Base-by-base conservation (phyloP, 73 alveolate species). In the Paramecium pentaurelia region DNA sequence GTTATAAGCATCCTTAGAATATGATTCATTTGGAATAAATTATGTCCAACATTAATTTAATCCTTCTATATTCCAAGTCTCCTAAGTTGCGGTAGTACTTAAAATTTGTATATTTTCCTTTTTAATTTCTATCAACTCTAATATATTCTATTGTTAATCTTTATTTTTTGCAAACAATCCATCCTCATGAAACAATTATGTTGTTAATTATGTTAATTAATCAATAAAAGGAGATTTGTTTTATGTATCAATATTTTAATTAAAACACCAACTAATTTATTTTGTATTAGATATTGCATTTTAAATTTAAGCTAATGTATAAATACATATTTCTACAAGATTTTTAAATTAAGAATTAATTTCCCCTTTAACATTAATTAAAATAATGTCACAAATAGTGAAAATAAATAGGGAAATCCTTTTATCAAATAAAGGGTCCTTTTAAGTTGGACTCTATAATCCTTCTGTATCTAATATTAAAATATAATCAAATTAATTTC, bases 391-490 rank as follows among this genome's bases (percentile, higher is more conserved):
- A 42, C 92, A 47, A 12, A 71, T 86, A 3, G 94, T 84, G 12
- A 88, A 28, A 16, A 68, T 70, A 71, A 88, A 88, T 34, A 88
- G 80, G 49, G 86, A 54, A 86, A 88, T 88, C 70, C 60, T 34
- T 20, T 86, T 49, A 54, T 88, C 94, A 14, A 88, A 88, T 25
- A 60, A 54, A 4, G 92, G 86, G 28, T 70, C 85, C 2, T 51
- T 75, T 36, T 51, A 30, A 60, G 20, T 60, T 14, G 77, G 77
- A 22, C 25, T 60, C 10, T 60, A 60, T 11, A 92, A 37, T 16
- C 95, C 95, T 59, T 92, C 95, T 8, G 95, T 77, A 73, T 92
- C 95, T 9, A 92, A 84, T 59, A 92, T 12, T 70, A 92, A 36
- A 30, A 85, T 83, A 30, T 42, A 60, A 1, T 37, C 77, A 60